Conservation (phyloP, 2,329 filamentous ascomycete genomes). For the Aspergillus spinulosporus region DNA sequence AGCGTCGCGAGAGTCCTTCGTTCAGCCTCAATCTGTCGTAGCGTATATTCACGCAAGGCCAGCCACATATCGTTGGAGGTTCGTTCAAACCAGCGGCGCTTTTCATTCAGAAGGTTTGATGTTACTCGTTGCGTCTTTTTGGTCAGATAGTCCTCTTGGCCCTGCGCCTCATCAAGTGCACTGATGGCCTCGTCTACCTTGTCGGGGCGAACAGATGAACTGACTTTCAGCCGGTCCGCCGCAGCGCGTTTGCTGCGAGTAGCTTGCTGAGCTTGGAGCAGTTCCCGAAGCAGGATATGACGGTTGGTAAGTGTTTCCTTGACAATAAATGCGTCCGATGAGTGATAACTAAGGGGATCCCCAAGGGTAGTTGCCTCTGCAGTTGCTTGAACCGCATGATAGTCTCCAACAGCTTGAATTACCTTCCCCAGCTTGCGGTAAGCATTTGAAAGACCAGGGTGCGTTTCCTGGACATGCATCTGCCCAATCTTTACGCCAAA, state of each 20-base stretch:
- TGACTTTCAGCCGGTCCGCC: constrained; percentile 83
- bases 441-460: constrained; percentile 81
- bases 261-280: constrained; percentile 83
- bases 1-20: constrained; percentile 85
- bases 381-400: constrained; percentile 92
- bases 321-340: constrained; percentile 92
- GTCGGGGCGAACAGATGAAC: constrained; percentile 81
- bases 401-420: constrained; percentile 91
- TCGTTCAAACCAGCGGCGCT: constrained; percentile 84
- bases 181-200: constrained; percentile 98
- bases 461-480: constrained; percentile 87
- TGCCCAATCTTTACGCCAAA: constrained; percentile 85
- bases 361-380: constrained; percentile 93
- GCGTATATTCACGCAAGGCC: constrained; percentile 85
- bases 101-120: constrained; percentile 81
- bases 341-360: constrained; percentile 92
- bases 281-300: constrained; percentile 90
- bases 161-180: constrained; percentile 81
- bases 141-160: constrained; percentile 75
- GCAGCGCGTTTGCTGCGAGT: constrained; percentile 81
- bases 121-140: constrained; percentile 89
- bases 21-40: constrained; percentile 94
- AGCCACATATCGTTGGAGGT: constrained; percentile 80
- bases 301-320: constrained; percentile 98
- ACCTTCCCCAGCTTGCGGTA: constrained; percentile 94